These are phyloP conservation scores for Oryza brachyantha DNA, from an alignment of 176 grass and related monocot genomes.

Conservation along the genomic window DNA sequence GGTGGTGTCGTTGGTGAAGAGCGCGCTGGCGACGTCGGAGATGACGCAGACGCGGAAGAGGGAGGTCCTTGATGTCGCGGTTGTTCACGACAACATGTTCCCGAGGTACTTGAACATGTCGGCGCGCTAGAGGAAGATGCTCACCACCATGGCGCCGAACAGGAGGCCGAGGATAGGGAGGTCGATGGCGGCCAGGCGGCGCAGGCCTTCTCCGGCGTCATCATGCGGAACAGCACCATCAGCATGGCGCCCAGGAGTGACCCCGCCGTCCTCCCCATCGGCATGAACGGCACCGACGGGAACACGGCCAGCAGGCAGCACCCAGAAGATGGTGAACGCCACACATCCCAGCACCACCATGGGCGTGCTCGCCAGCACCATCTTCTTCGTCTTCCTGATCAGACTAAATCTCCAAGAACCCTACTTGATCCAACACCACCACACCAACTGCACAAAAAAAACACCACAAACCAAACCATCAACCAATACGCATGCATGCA, in stretches of 20 bases:
- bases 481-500: no score
- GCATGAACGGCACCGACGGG: constrained; percentile 89
- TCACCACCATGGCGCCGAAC: constrained; percentile 94
- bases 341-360: constrained; percentile 87
- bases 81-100: constrained; percentile 70
- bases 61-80: constrained; percentile 79
- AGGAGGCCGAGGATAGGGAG: constrained; percentile 95
- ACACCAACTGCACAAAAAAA: no score
- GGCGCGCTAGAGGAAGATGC: constrained; percentile 86
- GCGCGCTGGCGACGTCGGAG: constrained; percentile 77
- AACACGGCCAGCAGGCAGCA: constrained; percentile 92
- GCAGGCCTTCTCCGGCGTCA: constrained; percentile 69
- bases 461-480: no score
- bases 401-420: background rate
- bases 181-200: constrained; percentile 72
- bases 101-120: constrained; percentile 96
- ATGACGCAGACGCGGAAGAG: constrained; percentile 83
- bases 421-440: background rate
- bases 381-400: constrained; percentile 26
- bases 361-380: constrained; percentile 56
- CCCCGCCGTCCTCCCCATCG: constrained; percentile 83
- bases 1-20: constrained; percentile 99
- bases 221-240: constrained; percentile 87
- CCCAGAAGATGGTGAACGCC: constrained; percentile 90
- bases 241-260: constrained; percentile 90